These are phyloP conservation scores for Populus deltoides DNA, from an alignment of 345 rosid genomes.

Conservation along the genomic window DNA sequence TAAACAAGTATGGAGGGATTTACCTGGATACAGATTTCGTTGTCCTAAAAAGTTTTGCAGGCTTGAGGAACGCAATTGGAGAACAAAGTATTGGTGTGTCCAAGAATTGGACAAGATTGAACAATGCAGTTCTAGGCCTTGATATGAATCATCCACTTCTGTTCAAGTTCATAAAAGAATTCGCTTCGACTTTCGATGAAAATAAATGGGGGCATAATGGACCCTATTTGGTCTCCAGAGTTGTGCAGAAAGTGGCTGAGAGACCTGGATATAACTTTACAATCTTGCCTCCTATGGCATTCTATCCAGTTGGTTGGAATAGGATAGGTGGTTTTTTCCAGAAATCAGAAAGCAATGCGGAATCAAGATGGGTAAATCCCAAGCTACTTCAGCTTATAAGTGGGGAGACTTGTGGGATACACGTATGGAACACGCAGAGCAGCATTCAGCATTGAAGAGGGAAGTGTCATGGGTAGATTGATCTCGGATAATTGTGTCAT, in stretches of 20 bases:
- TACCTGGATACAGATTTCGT: constrained; percentile 75
- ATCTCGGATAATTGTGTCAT: constrained; percentile 51
- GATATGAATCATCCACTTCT: constrained; percentile 66
- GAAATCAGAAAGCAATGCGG: constrained; percentile 37
- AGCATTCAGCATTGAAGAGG: constrained; percentile 47
- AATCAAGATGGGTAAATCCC: constrained; percentile 40
- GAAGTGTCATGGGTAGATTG: constrained; percentile 56
- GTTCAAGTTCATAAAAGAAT: constrained; percentile 61
- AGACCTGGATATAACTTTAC: constrained; percentile 43
- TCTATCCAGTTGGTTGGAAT: constrained; percentile 72
- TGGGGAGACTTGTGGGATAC: constrained; percentile 50
- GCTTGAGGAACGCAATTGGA: constrained; percentile 62
- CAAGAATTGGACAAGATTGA: constrained; percentile 66
- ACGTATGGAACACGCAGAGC: constrained; percentile 78
- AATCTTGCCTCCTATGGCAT: constrained; percentile 57
- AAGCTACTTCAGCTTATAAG: constrained; percentile 50
- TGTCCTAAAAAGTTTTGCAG: constrained; percentile 51
- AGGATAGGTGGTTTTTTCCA: constrained; percentile 50
- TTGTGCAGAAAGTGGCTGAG: constrained; percentile 39
- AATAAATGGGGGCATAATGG: constrained; percentile 89
- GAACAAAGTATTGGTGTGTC: constrained; percentile 61
- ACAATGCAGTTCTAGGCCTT: constrained; percentile 70
- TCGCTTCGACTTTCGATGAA: constrained; percentile 68
- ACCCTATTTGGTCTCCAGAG: constrained; percentile 73
- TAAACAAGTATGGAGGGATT: constrained; percentile 75